Base-by-base conservation (phyloP, 2,329 filamentous ascomycete species). In the Paracamarosporium sp. region DNA sequence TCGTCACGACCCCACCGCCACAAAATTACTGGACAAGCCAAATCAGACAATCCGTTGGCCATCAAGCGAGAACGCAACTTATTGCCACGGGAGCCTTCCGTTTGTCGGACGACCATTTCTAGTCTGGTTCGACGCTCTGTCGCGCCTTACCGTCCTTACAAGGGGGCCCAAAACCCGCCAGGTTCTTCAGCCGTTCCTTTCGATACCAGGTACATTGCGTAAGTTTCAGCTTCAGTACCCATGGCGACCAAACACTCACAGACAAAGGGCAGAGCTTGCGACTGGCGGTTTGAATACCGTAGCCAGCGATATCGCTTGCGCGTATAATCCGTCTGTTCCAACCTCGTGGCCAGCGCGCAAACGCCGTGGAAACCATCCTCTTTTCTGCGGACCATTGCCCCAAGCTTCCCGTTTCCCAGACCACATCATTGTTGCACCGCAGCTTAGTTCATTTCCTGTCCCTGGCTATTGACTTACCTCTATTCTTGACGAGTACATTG, bases 331-430 rank as follows among this genome's bases (percentile, higher is more conserved):
- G 56, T 55, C 56, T 56, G 56, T 60, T 35, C 60, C 56, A 65
- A 67, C 70, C 68, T 65, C 66, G 72, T 74, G 70, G 61, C 50
- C 67, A 64, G 44, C 50, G 38, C 58, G 62, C 72, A 75, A 76
- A 76, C 73, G 64, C 54, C 30, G 41, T 38, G 28, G 11, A 51
- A 41, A 43, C 62, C 59, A 58, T 56, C 48, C 57, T 66, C 61
- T 63, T 68, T 61, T 55, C 62, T 51, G 22, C 47, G 48, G 31
- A 45, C 62, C 58, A 61, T 63, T 56, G 51, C 60, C 57, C 57
- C 64, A 65, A 66, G 64, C 50, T 59, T 53, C 35, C 51, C 51
- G 46, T 56, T 61, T 35, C 57, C 56, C 61, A 65, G 65, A 57
- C 50, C 44, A 30, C 38, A 31, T 40, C 52, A 33, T 51, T 51